Base-by-base conservation (phyloP, 148 eudicot species). In the Cornus controversa region DNA sequence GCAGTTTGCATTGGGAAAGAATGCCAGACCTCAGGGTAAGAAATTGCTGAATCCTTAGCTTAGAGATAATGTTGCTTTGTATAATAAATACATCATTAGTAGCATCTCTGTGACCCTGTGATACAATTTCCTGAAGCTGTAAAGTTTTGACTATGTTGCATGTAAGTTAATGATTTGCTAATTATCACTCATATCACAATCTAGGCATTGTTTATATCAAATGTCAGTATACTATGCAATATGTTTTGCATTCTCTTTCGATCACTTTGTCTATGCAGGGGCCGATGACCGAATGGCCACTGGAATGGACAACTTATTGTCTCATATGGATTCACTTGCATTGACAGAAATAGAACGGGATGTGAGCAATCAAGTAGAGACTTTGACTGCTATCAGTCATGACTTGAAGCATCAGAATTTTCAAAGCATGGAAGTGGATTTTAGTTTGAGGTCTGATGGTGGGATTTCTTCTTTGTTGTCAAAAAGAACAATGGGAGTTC, bases 301-400 rank as follows among this genome's bases (percentile, higher is more conserved):
- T 80, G 74, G 87, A 88, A 86, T 77, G 79, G 86, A 87, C 82
- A 73, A 84, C 82, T 86, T 88, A 80, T 80, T 86, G 81, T 92
- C 94, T 93, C 92, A 88, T 86, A 79, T 89, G 87, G 83, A 78
- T 92, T 92, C 91, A 83, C 92, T 92, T 88, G 90, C 94, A 85
- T 94, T 94, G 91, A 83, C 98, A 94, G 98, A 91, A 84, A 94
- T 82, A 88, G 92, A 87, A 26, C 85, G 86, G 87, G 92, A 92
- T 75, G 78, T 67, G 4, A 83, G 76, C 73, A 89, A 84, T 83
- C 91, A 88, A 86, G 84, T 76, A 23, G 90, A 88, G 73, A 71
- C 85, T 28, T 73, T 84, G 64, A 75, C 85, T 84, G 81, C 84
- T 34, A 29, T 57, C 31, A 75, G 69, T 71, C 82, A 82, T 75